These are phyloP conservation scores for Litsea cubeba DNA, from an alignment of 164 flowering plant genomes.

Conservation along the genomic window DNA sequence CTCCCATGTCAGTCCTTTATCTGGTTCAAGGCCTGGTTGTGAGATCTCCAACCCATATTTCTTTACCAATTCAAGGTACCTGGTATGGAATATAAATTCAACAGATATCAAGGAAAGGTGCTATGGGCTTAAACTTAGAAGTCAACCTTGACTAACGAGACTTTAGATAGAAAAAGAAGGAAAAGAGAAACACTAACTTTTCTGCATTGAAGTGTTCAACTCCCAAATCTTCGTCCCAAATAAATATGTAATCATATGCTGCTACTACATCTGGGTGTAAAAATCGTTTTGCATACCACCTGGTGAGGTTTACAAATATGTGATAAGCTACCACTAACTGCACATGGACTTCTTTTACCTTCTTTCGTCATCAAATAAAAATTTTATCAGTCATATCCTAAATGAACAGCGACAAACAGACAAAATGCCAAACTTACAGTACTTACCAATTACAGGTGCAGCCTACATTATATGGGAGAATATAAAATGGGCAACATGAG, in stretches of 20 bases:
- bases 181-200: constrained; percentile 33
- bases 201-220: constrained; percentile 90
- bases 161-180: background rate
- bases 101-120: background rate
- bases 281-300: constrained; percentile 99
- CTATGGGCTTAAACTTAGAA: background rate
- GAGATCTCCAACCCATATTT: constrained; percentile 96
- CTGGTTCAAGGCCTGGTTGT: constrained; percentile 96
- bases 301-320: constrained; percentile 12
- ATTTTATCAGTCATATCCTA: background rate
- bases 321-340: background rate
- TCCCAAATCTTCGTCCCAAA: constrained; percentile 99
- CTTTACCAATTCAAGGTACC: constrained; percentile 77
- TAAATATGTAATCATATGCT: constrained; percentile 93
- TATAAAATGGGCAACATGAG: background rate
- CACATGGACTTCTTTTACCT: background rate
- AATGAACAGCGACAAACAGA: too few relatives aligned
- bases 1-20: constrained; percentile 91
- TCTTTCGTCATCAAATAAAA: background rate
- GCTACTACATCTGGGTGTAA: constrained; percentile 92
- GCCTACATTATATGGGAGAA: background rate
- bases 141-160: background rate
- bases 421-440: background rate
- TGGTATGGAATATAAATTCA: constrained; percentile 22
- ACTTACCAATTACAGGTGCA: background rate